phyloP scores from a whole-genome alignment of 345 rosid genomes.

The Passiflora organensis region DNA sequence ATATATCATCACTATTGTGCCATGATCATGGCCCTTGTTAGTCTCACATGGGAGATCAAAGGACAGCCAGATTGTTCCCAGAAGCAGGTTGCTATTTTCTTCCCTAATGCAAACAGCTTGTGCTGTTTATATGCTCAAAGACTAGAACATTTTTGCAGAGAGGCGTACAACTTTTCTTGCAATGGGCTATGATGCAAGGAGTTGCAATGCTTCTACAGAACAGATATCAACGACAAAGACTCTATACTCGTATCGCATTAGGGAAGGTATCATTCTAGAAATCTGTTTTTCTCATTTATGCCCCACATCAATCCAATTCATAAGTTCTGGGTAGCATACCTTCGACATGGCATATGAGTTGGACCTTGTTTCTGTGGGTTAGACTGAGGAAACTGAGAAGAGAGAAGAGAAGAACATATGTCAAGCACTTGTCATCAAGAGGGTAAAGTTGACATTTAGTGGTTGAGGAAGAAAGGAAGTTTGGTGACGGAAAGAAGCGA shows the following conservation, averaged over 20 bases:
- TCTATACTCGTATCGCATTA: conserved; percentile 93
- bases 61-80: conserved; percentile 93
- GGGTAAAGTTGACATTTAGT: no score
- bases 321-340: no score
- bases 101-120: conserved; percentile 8
- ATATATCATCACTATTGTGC: conserved; percentile 97
- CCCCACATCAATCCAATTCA: no score
- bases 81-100: conserved; percentile 71
- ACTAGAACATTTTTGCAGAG: conserved; percentile 47
- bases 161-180: conserved; percentile 95
- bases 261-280: conserved; percentile 61
- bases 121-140: conserved; percentile 9
- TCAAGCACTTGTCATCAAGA: no score
- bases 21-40: conserved; percentile 90
- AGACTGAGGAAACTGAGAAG: no score
- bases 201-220: conserved; percentile 98
- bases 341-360: no score
- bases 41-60: conserved; percentile 99
- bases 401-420: no score
- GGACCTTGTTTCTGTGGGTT: no score
- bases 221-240: conserved; percentile 97
- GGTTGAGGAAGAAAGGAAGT: no score
- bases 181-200: conserved; percentile 99
- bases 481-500: no score
- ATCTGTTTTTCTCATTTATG: no score